Conservation (phyloP, 768 basidiomycete species). For the Amanita thiersii region DNA sequence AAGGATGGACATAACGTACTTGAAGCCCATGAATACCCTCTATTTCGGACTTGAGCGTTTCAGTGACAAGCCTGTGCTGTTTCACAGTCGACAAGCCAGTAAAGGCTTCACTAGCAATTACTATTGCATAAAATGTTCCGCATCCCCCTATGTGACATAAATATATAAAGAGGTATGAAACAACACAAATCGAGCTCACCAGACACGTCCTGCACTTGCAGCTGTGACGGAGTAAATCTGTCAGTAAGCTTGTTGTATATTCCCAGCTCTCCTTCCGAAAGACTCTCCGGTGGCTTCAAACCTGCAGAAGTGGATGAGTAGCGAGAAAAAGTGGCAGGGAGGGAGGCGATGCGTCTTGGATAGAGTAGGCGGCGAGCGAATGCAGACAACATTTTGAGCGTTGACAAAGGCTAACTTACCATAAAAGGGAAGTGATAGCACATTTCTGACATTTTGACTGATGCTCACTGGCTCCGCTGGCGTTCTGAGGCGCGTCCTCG, state of each 20-base stretch:
- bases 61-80: slow-evolving; percentile 88
- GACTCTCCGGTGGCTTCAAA: slow-evolving; percentile 16
- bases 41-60: slow-evolving; percentile 83
- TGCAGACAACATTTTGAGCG: slow-evolving; percentile 9
- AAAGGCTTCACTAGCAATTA: slow-evolving; percentile 79
- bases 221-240: slow-evolving; percentile 68
- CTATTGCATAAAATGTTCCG: slow-evolving; percentile 94
- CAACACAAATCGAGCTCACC: slow-evolving; percentile 42
- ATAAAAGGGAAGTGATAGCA: slow-evolving; percentile 6
- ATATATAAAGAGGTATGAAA: not conserved
- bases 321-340: not conserved
- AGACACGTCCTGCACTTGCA: slow-evolving; percentile 92
- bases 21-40: slow-evolving; percentile 90
- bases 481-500: slow-evolving; percentile 8
- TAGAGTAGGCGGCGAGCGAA: slow-evolving; percentile 9
- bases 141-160: slow-evolving; percentile 65
- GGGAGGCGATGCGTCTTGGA: not conserved
- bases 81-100: slow-evolving; percentile 81
- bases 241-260: slow-evolving; percentile 69
- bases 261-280: slow-evolving; percentile 55
- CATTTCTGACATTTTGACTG: too few relatives aligned
- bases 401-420: slow-evolving; percentile 13
- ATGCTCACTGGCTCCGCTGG: too few relatives aligned
- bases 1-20: slow-evolving; percentile 35
- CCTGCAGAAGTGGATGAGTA: slow-evolving; percentile 8